These are phyloP conservation scores for Inga laurina DNA, from an alignment of 306 rosid species.

Conservation along the genomic window DNA sequence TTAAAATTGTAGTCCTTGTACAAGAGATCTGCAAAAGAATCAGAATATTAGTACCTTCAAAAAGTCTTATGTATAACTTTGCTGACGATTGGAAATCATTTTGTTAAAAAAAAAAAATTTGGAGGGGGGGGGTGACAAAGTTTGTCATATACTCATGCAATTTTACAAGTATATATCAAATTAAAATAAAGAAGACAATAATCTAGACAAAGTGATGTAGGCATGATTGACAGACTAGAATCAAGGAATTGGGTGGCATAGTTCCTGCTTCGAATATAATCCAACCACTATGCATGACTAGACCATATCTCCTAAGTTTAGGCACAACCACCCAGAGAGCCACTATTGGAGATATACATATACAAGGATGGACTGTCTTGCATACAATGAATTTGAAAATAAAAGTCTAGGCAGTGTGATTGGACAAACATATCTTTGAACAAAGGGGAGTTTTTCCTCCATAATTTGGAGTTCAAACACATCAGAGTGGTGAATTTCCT, in stretches of 20 bases:
- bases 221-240: not conserved
- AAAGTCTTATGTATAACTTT: not conserved
- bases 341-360: not conserved
- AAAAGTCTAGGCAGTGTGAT: not conserved
- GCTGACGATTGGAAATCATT: not conserved
- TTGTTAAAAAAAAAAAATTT: too few species aligned
- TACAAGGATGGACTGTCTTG: not conserved
- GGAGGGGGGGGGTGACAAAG: too few species aligned
- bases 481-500: not conserved
- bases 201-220: not conserved
- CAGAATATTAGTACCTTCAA: not conserved
- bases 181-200: not conserved
- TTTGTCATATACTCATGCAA: not conserved
- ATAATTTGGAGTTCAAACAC: not conserved
- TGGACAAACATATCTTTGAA: not conserved
- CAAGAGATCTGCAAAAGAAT: slow-evolving; percentile 68
- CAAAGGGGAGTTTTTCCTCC: not conserved
- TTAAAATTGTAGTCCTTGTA: slow-evolving; percentile 85
- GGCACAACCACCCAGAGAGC: not conserved
- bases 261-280: not conserved
- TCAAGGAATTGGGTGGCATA: not conserved
- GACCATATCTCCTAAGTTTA: not conserved
- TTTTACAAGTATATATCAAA: slow-evolving; percentile 12
- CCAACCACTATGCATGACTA: not conserved
- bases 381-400: not conserved